Evolutionary conservation across 2,329 filamentous ascomycete genomes (phyloP).

Genomic region (Pyrenophora graminea): DNA sequence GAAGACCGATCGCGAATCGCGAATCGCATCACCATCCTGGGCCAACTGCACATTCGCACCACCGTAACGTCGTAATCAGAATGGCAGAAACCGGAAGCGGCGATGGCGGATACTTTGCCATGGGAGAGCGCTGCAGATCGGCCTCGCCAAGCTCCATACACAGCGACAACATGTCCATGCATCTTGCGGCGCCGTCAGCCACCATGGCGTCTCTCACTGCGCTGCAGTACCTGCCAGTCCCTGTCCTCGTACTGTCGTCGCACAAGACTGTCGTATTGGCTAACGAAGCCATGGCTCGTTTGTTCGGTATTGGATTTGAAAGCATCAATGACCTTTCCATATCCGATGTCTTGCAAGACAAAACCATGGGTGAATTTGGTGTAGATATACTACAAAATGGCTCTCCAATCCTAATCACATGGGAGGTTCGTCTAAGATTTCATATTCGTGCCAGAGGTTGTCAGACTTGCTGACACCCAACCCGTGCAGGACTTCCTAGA

Average conservation of each 20-base stretch:
- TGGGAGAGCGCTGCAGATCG: slow-evolving; percentile 23
- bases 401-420: slow-evolving; percentile 55
- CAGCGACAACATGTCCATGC: slow-evolving; percentile 41
- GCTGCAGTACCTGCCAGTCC: slow-evolving; percentile 74
- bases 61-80: slow-evolving; percentile 11
- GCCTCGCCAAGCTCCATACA: slow-evolving; percentile 38
- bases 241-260: slow-evolving; percentile 69
- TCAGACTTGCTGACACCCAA: slow-evolving; percentile 13
- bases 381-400: slow-evolving; percentile 75
- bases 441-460: neutral
- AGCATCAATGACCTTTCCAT: slow-evolving; percentile 51
- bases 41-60: slow-evolving; percentile 2
- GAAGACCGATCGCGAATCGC: neutral
- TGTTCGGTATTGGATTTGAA: slow-evolving; percentile 63
- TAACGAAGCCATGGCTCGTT: slow-evolving; percentile 74
- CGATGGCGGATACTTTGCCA: slow-evolving; percentile 38
- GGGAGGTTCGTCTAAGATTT: slow-evolving; percentile 48
- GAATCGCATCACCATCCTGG: neutral
- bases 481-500: slow-evolving; percentile 48
- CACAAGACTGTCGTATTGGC: slow-evolving; percentile 72
- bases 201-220: slow-evolving; percentile 51
- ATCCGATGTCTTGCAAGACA: slow-evolving; percentile 66
- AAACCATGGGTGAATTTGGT: slow-evolving; percentile 70
- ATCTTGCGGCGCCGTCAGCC: slow-evolving; percentile 32
- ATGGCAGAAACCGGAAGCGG: slow-evolving; percentile 26